Percentiles rank a stretch among this genome's conserved stretches.
These are phyloP conservation scores for Hypoxylon sp. DNA, from an alignment of 2,329 filamentous ascomycete genomes.

Conservation along the genomic window DNA sequence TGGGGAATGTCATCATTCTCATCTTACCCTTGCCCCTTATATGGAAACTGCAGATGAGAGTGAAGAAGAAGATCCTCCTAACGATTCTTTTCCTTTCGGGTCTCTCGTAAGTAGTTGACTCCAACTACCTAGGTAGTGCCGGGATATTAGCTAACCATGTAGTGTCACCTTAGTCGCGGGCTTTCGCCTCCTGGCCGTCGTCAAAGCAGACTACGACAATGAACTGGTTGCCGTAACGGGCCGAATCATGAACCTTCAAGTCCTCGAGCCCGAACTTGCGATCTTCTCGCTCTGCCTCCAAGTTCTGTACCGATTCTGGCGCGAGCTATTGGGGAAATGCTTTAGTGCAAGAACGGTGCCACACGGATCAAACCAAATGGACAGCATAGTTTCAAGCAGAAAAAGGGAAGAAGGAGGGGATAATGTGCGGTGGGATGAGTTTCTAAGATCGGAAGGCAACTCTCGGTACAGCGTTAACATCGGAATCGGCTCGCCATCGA, in stretches of 20 bases:
- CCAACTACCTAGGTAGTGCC: too few relatives aligned
- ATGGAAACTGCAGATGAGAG: slow-evolving; percentile 58
- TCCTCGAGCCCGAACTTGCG: slow-evolving; percentile 35
- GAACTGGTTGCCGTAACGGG: slow-evolving; percentile 7
- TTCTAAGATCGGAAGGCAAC: background rate
- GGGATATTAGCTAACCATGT: slow-evolving; percentile 3
- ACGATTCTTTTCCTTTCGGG: slow-evolving; percentile 58
- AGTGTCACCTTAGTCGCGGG: slow-evolving; percentile 26
- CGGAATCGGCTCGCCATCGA: background rate
- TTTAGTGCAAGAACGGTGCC: background rate
- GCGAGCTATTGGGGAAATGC: slow-evolving; percentile 8
- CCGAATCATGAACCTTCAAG: slow-evolving; percentile 28
- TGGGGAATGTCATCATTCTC: slow-evolving; percentile 60
- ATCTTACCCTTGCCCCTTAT: slow-evolving; percentile 61
- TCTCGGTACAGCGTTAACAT: slow-evolving; percentile 11
- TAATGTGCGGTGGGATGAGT: background rate
- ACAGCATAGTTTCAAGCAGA: background rate
- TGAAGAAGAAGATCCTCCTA: slow-evolving; percentile 55
- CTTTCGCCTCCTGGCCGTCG: slow-evolving; percentile 14
- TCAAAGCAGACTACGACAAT: background rate
- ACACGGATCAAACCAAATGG: background rate
- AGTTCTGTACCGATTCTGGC: slow-evolving; percentile 29
- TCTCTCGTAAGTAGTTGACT: slow-evolving; percentile 53
- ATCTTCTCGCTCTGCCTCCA: slow-evolving; percentile 33
- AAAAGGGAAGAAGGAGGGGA: background rate